phyloP scores from a whole-genome alignment of 768 basidiomycete species.

The Coprinopsis sp. region DNA sequence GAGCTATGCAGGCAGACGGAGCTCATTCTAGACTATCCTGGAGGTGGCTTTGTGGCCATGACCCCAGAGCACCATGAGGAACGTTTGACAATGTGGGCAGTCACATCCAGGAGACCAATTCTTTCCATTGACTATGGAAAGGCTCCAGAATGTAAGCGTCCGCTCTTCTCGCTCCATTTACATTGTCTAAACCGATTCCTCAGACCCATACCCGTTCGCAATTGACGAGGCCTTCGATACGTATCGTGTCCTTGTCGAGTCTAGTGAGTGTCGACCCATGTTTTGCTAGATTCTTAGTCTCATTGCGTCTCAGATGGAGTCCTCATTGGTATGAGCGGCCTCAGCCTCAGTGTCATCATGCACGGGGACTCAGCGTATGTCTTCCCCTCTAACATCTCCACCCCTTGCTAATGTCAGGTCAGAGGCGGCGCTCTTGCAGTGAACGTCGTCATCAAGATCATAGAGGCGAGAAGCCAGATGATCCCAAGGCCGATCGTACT shows the following conservation, averaged over 20 bases:
- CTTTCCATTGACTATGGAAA: slow-evolving; percentile 93
- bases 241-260: slow-evolving; percentile 77
- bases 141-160: slow-evolving; percentile 81
- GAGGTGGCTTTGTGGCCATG: slow-evolving; percentile 97
- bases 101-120: slow-evolving; percentile 70
- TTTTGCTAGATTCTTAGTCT: neutral
- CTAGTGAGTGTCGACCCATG: slow-evolving; percentile 35
- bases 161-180: neutral
- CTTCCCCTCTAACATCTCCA: slow-evolving; percentile 6
- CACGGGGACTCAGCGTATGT: slow-evolving; percentile 97
- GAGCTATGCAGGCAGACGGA: slow-evolving; percentile 68
- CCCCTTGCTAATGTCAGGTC: slow-evolving; percentile 12
- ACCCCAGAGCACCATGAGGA: slow-evolving; percentile 96
- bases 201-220: slow-evolving; percentile 96
- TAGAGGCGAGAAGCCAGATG: slow-evolving; percentile 53
- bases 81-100: slow-evolving; percentile 82
- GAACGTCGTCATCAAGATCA: slow-evolving; percentile 77
- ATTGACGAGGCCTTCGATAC: slow-evolving; percentile 93
- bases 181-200: neutral
- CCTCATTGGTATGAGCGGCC: slow-evolving; percentile 86
- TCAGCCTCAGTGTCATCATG: slow-evolving; percentile 69
- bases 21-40: slow-evolving; percentile 88
- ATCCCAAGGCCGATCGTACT: slow-evolving; percentile 38
- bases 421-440: slow-evolving; percentile 89
- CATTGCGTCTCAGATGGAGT: slow-evolving; percentile 46